These are phyloP conservation scores for Candida pseudoglaebosa DNA, from an alignment of 805 yeast species.

Conservation along the genomic window DNA sequence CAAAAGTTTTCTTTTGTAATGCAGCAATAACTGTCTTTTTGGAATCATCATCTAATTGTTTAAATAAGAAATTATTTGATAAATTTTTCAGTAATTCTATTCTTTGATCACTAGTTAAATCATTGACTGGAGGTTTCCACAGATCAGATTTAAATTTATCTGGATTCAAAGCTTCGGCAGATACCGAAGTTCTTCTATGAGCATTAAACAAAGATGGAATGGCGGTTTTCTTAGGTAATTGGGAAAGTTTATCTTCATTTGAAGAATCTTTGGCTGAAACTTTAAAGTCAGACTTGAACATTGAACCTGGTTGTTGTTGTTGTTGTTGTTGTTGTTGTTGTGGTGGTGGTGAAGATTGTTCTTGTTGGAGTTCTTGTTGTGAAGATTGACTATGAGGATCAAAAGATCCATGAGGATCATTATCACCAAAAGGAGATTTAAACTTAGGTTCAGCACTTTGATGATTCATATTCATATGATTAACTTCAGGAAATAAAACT, in stretches of 20 bases:
- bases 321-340: background rate
- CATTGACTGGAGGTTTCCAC: constrained; percentile 71
- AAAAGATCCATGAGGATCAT: constrained; percentile 55
- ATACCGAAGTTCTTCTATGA: constrained; percentile 82
- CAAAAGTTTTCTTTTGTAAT: constrained; percentile 65
- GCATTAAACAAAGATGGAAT: constrained; percentile 67
- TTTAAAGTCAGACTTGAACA: constrained; percentile 27
- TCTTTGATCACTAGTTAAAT: constrained; percentile 60
- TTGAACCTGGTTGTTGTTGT: constrained; percentile 6
- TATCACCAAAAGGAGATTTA: constrained; percentile 60
- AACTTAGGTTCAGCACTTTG: constrained; percentile 43
- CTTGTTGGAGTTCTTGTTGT: constrained; percentile 2
- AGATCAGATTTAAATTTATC: constrained; percentile 60
- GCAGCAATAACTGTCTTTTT: constrained; percentile 77
- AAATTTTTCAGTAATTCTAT: constrained; percentile 66
- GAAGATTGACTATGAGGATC: constrained; percentile 12
- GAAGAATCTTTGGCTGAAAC: constrained; percentile 11
- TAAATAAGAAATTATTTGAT: constrained; percentile 78
- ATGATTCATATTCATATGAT: constrained; percentile 26
- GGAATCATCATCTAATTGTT: constrained; percentile 75
- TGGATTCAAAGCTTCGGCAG: constrained; percentile 85
- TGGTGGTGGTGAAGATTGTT: constrained; percentile 5
- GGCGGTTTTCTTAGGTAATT: constrained; percentile 17
- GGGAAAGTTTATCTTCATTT: constrained; percentile 10
- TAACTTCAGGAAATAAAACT: constrained; percentile 39